A percentile compares a stretch with the other conserved stretches of the same genome.
phyloP scores from a whole-genome alignment of 805 yeast species.

The Candida succiphila region DNA sequence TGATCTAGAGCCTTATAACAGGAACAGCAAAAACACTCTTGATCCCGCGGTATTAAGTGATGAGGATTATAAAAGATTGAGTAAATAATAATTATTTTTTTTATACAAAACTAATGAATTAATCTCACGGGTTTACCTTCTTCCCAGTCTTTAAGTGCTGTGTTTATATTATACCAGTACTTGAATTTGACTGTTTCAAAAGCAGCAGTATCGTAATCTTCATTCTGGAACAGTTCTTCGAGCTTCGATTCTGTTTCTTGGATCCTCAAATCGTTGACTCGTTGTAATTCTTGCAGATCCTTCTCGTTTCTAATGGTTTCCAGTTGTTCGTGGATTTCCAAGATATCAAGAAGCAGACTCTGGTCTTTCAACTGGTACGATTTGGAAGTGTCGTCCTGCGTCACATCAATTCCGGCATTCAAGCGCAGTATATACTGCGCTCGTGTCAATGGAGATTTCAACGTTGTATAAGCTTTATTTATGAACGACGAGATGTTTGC shows the following conservation, averaged over 20 bases:
- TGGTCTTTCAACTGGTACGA: conserved; percentile 29
- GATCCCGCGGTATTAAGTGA: background rate
- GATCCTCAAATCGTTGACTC: conserved; percentile 51
- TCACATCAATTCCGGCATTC: conserved; percentile 40
- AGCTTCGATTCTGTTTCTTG: conserved; percentile 33
- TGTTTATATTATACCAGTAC: conserved; percentile 75
- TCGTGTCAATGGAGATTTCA: conserved; percentile 61
- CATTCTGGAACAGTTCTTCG: conserved; percentile 30
- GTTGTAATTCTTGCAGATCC: conserved; percentile 43
- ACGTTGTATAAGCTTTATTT: conserved; percentile 68
- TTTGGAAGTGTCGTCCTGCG: conserved; percentile 45
- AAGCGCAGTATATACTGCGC: conserved; percentile 47
- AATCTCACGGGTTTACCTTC: conserved; percentile 56
- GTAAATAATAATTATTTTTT: too few relatives aligned
- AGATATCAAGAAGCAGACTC: conserved; percentile 58
- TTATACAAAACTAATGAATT: too few relatives aligned
- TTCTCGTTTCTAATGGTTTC: conserved; percentile 52
- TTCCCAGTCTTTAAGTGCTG: conserved; percentile 71
- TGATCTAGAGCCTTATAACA: too few relatives aligned
- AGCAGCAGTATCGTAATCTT: conserved; percentile 52
- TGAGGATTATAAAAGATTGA: background rate
- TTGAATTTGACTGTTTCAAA: conserved; percentile 61
- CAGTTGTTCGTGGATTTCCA: conserved; percentile 78
- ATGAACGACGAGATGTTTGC: conserved; percentile 40
- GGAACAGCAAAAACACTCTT: background rate